Percentiles rank a stretch among this genome's conserved stretches.
These are phyloP conservation scores for Nemania diffusa DNA, from an alignment of 2,329 filamentous ascomycete genomes.

Conservation along the genomic window DNA sequence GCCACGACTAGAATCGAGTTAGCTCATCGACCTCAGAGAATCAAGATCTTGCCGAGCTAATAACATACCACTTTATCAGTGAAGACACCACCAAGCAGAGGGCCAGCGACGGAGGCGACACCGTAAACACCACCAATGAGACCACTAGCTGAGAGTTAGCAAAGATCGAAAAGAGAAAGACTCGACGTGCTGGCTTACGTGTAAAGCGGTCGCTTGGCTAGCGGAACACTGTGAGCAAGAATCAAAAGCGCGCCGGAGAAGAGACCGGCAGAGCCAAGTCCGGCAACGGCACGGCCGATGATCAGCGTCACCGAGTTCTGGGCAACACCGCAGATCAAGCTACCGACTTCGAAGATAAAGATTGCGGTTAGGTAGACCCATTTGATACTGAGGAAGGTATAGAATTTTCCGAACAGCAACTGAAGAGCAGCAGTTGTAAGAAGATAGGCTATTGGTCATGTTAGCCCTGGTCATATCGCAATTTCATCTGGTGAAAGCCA, in stretches of 20 bases:
- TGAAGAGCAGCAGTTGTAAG: slow-evolving; percentile 54
- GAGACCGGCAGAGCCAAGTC: slow-evolving; percentile 53
- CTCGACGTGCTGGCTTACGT: slow-evolving; percentile 13
- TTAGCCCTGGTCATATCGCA: background rate
- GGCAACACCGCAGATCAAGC: slow-evolving; percentile 51
- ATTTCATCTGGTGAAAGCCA: background rate
- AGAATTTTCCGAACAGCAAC: slow-evolving; percentile 53
- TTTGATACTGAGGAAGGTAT: slow-evolving; percentile 55
- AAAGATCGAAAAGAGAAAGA: background rate
- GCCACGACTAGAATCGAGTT: slow-evolving; percentile 32
- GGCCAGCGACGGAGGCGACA: slow-evolving; percentile 52
- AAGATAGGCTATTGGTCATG: slow-evolving; percentile 48
- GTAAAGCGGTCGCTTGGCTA: slow-evolving; percentile 41
- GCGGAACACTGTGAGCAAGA: slow-evolving; percentile 48
- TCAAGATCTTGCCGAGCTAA: background rate
- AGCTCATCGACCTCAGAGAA: background rate
- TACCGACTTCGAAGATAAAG: slow-evolving; percentile 54
- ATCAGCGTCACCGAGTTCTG: slow-evolving; percentile 47
- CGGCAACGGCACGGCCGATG: slow-evolving; percentile 46
- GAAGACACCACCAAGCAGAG: slow-evolving; percentile 49
- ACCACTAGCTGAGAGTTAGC: slow-evolving; percentile 36
- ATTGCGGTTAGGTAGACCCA: slow-evolving; percentile 52
- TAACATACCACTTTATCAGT: slow-evolving; percentile 48
- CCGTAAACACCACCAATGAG: slow-evolving; percentile 52
- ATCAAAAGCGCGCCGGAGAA: slow-evolving; percentile 55